A percentile compares a stretch with the other conserved stretches of the same genome.
Conservation (phyloP, 2,329 filamentous ascomycete species). For the Aspergillus eucalypticola region DNA sequence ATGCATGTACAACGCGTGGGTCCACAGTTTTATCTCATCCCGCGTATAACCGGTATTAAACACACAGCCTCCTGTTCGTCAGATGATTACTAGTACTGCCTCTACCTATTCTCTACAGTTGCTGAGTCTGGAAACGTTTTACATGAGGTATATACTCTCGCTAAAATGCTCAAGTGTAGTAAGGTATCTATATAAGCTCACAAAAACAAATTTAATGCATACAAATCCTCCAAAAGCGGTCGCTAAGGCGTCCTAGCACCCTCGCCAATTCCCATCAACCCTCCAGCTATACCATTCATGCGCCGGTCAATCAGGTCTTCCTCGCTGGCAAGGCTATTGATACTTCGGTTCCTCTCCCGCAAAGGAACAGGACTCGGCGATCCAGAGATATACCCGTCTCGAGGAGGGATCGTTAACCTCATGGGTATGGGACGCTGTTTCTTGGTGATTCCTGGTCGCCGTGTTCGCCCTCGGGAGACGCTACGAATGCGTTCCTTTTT, state of each 20-base stretch:
- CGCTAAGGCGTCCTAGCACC: slow-evolving; percentile 35
- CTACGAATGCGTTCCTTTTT: slow-evolving; percentile 1
- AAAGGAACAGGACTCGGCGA: slow-evolving; percentile 21
- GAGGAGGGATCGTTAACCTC: slow-evolving; percentile 21
- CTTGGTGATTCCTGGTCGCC: slow-evolving; percentile 10
- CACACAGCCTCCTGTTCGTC: too few relatives aligned
- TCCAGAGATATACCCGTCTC: slow-evolving; percentile 22
- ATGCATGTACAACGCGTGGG: too few relatives aligned
- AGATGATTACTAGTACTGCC: too few relatives aligned
- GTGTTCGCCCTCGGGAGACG: slow-evolving; percentile 14
- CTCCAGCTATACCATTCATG: slow-evolving; percentile 57
- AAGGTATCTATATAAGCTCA: not conserved
- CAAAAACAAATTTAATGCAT: not conserved
- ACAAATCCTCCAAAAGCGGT: not conserved
- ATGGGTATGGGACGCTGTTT: slow-evolving; percentile 19
- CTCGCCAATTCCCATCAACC: slow-evolving; percentile 51
- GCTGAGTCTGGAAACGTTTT: too few relatives aligned
- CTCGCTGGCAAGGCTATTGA: slow-evolving; percentile 56
- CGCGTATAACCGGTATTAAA: too few relatives aligned
- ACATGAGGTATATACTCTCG: too few relatives aligned
- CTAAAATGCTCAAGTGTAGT: too few relatives aligned
- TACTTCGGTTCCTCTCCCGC: slow-evolving; percentile 44
- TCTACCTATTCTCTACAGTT: not conserved
- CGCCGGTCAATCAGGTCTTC: slow-evolving; percentile 58
- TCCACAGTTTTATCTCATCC: too few relatives aligned